phyloP scores from a whole-genome alignment of 1,139 yeast genomes.

The Blastobotrys ciferrii region DNA sequence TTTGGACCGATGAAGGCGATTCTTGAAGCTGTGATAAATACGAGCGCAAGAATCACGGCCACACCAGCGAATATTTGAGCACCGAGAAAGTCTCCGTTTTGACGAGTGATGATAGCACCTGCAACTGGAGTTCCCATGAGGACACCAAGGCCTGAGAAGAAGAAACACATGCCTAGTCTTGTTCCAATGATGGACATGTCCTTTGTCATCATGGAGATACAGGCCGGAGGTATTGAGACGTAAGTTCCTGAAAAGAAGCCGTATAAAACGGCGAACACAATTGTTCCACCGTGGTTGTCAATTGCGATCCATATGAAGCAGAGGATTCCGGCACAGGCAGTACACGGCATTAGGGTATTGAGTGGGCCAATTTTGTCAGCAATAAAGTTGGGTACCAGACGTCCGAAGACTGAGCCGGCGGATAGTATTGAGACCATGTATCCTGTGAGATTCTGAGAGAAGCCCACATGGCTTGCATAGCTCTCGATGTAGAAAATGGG shows the following conservation, averaged over 20 bases:
- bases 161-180: slow-evolving; percentile 59
- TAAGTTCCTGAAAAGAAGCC: slow-evolving; percentile 51
- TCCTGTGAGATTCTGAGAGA: slow-evolving; percentile 36
- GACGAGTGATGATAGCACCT: slow-evolving; percentile 42
- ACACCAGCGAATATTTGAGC: slow-evolving; percentile 24
- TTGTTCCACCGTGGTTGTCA: too few species aligned
- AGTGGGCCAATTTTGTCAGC: slow-evolving; percentile 44
- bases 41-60: slow-evolving; percentile 11
- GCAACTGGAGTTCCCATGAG: slow-evolving; percentile 53
- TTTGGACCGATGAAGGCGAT: background rate
- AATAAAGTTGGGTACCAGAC: slow-evolving; percentile 48
- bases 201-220: slow-evolving; percentile 51
- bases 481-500: slow-evolving; percentile 42
- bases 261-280: slow-evolving; percentile 41
- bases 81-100: slow-evolving; percentile 21
- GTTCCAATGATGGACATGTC: slow-evolving; percentile 39
- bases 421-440: slow-evolving; percentile 48
- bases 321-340: slow-evolving; percentile 28
- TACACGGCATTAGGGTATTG: slow-evolving; percentile 41
- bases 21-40: background rate
- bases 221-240: slow-evolving; percentile 44
- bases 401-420: slow-evolving; percentile 49
- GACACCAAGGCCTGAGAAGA: slow-evolving; percentile 53
- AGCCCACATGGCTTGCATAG: slow-evolving; percentile 36
- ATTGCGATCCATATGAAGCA: slow-evolving; percentile 39